Conservation (phyloP, 257 asterid genomes). For the Solanum sejunctum region DNA sequence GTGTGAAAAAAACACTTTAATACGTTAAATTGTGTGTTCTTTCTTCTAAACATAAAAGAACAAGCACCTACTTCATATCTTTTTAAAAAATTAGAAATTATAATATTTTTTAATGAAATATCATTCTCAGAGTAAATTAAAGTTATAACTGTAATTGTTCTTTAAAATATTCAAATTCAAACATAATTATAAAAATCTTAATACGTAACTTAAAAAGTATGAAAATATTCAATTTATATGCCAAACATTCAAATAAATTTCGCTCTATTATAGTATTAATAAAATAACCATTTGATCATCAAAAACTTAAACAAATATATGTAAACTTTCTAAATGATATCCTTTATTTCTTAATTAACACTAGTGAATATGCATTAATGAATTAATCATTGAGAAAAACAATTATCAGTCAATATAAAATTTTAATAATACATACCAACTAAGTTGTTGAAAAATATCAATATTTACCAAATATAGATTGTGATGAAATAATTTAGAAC, state of each 20-base stretch:
- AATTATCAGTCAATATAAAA: neutral
- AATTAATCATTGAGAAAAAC: neutral
- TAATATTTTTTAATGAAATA: neutral
- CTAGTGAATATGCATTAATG: neutral
- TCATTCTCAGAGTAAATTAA: neutral
- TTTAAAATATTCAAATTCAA: neutral
- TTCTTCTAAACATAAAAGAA: neutral
- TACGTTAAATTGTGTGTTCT: neutral
- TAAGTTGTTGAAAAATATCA: too few species aligned
- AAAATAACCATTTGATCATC: neutral
- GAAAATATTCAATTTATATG: too few species aligned
- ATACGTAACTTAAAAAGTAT: neutral
- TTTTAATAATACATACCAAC: neutral
- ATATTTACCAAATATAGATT: neutral
- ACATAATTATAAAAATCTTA: neutral
- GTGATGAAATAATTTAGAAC: accelerated
- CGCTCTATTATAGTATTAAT: neutral
- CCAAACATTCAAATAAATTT: neutral
- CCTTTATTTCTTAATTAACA: neutral
- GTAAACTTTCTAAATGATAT: neutral
- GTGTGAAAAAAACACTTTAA: neutral
- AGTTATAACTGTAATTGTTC: neutral
- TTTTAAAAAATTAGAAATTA: neutral
- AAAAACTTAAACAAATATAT: neutral
- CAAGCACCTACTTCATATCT: neutral